A percentile compares a stretch with the other conserved stretches of the same genome.
These are phyloP conservation scores for Vachellia pachyceras DNA, from an alignment of 306 rosid genomes.

Conservation along the genomic window DNA sequence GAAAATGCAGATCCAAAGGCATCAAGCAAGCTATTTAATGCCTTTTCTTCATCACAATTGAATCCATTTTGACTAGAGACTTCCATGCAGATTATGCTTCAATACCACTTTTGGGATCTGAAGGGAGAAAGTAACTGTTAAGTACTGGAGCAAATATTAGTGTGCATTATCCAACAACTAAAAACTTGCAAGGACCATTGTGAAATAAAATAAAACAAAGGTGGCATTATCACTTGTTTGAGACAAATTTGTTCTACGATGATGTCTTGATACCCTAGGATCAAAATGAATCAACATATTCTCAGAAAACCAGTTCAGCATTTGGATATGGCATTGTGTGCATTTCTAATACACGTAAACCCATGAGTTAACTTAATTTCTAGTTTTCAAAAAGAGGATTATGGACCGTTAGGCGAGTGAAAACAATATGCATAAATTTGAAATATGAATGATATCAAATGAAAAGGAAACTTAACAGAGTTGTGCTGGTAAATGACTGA, in stretches of 20 bases:
- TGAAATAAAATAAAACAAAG: too few species aligned
- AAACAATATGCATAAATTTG: background rate
- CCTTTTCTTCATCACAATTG: conserved; percentile 55
- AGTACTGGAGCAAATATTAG: background rate
- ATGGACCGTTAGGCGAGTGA: background rate
- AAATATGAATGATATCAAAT: background rate
- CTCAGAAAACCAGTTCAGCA: conserved; percentile 3
- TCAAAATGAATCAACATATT: background rate
- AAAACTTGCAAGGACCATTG: conserved; percentile 20
- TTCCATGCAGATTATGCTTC: conserved; percentile 53
- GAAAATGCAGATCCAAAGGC: conserved; percentile 69
- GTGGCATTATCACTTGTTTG: background rate
- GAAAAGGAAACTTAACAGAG: background rate
- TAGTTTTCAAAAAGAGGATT: conserved; percentile 11
- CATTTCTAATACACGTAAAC: background rate
- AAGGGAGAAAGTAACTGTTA: background rate
- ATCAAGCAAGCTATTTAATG: conserved; percentile 65
- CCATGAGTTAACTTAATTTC: background rate
- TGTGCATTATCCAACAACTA: background rate
- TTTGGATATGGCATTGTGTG: conserved; percentile 19
- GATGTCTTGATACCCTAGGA: background rate
- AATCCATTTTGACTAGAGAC: conserved; percentile 45
- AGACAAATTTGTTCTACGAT: background rate
- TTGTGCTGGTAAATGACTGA: background rate
- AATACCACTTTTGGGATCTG: background rate